Evolutionary conservation across 2,329 filamentous ascomycete genomes (phyloP).

Genomic region (Amylocarpus encephaloides): DNA sequence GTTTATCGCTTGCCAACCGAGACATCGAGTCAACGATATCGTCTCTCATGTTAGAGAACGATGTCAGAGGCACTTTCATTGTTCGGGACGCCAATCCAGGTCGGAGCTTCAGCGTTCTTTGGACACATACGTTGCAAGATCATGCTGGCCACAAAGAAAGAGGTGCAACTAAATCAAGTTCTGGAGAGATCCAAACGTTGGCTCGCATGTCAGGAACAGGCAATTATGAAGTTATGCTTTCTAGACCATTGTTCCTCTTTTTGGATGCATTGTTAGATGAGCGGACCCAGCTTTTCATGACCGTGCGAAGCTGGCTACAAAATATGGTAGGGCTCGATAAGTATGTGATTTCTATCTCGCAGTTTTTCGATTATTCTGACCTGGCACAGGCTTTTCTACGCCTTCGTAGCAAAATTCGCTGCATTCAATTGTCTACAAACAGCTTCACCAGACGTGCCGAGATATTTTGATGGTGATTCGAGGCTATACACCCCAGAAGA

Average conservation of each 20-base stretch:
- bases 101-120: conserved; percentile 67
- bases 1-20: conserved; percentile 59
- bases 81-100: conserved; percentile 52
- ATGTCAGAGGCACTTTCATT: conserved; percentile 42
- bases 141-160: conserved; percentile 40
- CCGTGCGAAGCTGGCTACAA: conserved; percentile 75
- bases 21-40: conserved; percentile 76
- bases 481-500: conserved; percentile 47
- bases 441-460: conserved; percentile 12
- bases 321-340: conserved; percentile 57
- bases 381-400: conserved; percentile 47
- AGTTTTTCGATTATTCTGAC: conserved; percentile 18
- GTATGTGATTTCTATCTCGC: conserved; percentile 34
- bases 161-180: conserved; percentile 42
- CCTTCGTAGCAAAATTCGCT: conserved; percentile 54
- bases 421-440: conserved; percentile 47
- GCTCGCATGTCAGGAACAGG: conserved; percentile 49
- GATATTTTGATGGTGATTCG: conserved; percentile 18
- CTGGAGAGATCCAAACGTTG: conserved; percentile 30
- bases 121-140: conserved; percentile 70
- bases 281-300: conserved; percentile 66
- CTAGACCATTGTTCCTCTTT: conserved; percentile 73
- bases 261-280: conserved; percentile 73
- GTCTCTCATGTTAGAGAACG: conserved; percentile 56
- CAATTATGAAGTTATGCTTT: conserved; percentile 67